These are phyloP conservation scores for Gloeopeniophorella convolvens DNA, from an alignment of 768 basidiomycete genomes.

Conservation along the genomic window DNA sequence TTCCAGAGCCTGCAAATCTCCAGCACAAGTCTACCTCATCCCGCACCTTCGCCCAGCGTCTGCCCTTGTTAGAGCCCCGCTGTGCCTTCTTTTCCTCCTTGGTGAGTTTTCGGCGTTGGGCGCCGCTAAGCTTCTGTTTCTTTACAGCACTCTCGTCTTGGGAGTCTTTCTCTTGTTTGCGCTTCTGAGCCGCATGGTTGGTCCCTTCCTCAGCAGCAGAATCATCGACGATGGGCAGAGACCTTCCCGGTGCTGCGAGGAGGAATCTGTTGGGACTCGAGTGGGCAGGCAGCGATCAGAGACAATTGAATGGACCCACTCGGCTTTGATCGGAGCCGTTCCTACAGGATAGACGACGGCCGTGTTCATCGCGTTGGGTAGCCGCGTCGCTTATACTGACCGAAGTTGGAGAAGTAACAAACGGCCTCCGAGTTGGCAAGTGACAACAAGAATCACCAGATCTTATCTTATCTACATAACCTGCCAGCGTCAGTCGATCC, in stretches of 20 bases:
- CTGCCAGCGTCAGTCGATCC: no score
- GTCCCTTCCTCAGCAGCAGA: slow-evolving; percentile 60
- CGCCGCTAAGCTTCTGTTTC: slow-evolving; percentile 27
- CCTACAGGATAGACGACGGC: slow-evolving; percentile 29
- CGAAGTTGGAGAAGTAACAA: not conserved
- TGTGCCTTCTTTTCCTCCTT: slow-evolving; percentile 69
- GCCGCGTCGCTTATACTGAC: not conserved
- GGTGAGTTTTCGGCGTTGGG: slow-evolving; percentile 39
- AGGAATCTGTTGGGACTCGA: slow-evolving; percentile 32
- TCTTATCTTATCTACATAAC: slow-evolving; percentile 17
- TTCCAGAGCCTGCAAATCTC: slow-evolving; percentile 60
- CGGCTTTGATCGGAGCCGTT: slow-evolving; percentile 47
- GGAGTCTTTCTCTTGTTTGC: slow-evolving; percentile 15
- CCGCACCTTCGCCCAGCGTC: slow-evolving; percentile 68
- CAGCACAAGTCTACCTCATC: slow-evolving; percentile 84
- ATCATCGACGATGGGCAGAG: slow-evolving; percentile 37
- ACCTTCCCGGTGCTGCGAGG: slow-evolving; percentile 24
- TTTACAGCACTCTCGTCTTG: slow-evolving; percentile 24
- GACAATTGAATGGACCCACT: slow-evolving; percentile 32
- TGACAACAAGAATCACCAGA: no score
- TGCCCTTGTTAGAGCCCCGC: slow-evolving; percentile 76
- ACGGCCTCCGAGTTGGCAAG: no score
- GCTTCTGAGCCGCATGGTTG: slow-evolving; percentile 26
- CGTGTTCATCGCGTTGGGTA: not conserved
- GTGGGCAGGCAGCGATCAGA: not conserved